A percentile compares a stretch with the other conserved stretches of the same genome.
phyloP scores from a whole-genome alignment of 495 filamentous ascomycete species.

The Tuber brumale region DNA sequence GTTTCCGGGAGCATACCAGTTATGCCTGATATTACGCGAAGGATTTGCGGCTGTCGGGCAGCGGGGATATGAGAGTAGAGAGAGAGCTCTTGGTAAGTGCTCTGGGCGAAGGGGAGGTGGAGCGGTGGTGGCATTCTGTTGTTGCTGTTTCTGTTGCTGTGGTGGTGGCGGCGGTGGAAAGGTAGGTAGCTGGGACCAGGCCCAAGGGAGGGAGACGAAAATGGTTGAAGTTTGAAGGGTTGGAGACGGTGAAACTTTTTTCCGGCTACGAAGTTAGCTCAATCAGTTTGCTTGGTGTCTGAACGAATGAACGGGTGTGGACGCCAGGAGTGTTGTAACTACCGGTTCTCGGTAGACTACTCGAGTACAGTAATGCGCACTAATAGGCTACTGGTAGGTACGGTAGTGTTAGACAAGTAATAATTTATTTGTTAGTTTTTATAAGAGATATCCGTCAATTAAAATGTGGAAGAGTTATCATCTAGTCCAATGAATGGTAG shows the following conservation, averaged over 20 bases:
- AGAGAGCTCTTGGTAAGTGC: slow-evolving; percentile 48
- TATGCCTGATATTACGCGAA: slow-evolving; percentile 61
- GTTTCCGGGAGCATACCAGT: slow-evolving; percentile 60
- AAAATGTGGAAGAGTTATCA: not conserved
- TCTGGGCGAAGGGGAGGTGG: slow-evolving; percentile 34
- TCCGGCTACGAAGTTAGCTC: not conserved
- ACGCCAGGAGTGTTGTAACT: no score
- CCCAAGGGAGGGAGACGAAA: not conserved
- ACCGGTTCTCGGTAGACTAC: not conserved
- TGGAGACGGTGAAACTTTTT: not conserved
- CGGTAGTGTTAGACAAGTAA: not conserved
- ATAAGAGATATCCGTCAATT: not conserved
- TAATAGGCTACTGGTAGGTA: not conserved
- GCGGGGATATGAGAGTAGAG: slow-evolving; percentile 49
- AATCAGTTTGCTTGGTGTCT: not conserved
- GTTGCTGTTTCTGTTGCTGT: not conserved
- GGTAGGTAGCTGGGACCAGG: not conserved
- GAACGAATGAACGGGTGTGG: not conserved
- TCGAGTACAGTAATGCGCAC: no score
- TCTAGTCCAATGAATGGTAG: not conserved
- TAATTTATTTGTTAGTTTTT: not conserved
- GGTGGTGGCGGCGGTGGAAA: not conserved
- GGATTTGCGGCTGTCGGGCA: slow-evolving; percentile 52
- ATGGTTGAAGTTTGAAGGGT: not conserved
- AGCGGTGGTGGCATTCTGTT: slow-evolving; percentile 21